Evolutionary conservation across 2,329 filamentous ascomycete species (phyloP).

Genomic region (Epichloe aotearoae): DNA sequence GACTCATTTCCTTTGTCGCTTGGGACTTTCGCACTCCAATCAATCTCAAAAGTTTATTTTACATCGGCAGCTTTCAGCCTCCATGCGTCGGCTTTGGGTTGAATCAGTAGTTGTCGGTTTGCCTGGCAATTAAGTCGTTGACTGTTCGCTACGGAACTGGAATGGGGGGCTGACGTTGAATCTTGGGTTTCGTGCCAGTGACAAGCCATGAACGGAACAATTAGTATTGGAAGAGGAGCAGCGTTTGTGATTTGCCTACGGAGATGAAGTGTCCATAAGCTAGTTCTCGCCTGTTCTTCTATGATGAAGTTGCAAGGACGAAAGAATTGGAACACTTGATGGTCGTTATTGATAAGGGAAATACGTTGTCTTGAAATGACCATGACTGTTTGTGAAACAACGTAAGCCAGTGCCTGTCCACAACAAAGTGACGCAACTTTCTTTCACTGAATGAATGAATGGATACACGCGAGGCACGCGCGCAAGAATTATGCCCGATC

Average conservation of each 20-base stretch:
- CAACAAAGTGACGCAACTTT: no score
- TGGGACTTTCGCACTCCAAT: not conserved
- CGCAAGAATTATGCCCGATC: no score
- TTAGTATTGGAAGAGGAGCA: not conserved
- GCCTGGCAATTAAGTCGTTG: not conserved
- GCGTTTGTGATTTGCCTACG: not conserved
- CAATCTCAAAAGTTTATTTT: not conserved
- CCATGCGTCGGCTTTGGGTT: not conserved
- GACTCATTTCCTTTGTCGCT: slow-evolving; percentile 4
- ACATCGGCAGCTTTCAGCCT: slow-evolving; percentile 1
- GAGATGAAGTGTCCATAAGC: not conserved
- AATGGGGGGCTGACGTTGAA: not conserved
- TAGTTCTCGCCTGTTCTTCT: not conserved
- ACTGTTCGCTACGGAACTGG: not conserved
- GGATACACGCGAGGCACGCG: no score
- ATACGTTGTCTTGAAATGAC: no score
- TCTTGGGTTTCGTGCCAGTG: not conserved
- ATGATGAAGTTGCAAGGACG: not conserved
- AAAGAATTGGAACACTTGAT: not conserved
- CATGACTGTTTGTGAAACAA: no score
- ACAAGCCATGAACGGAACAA: not conserved
- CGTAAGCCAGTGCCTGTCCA: no score
- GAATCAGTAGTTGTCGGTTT: not conserved
- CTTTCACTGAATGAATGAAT: no score
- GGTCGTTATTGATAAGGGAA: not conserved